These are phyloP conservation scores for Phoma sp. DNA, from an alignment of 2,329 filamentous ascomycete species.

Conservation along the genomic window DNA sequence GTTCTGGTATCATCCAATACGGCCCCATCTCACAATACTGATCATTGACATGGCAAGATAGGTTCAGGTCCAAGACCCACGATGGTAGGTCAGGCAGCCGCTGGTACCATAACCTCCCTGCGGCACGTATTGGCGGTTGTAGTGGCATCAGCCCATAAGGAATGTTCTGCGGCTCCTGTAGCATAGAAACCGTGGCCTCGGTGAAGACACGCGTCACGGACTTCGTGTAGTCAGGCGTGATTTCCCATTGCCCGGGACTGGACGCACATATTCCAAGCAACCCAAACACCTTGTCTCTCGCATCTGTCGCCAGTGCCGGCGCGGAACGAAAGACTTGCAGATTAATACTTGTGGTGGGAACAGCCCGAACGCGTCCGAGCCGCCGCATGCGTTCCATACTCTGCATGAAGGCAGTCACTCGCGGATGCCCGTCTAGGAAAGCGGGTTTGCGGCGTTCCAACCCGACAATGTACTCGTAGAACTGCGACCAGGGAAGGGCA, in stretches of 20 bases:
- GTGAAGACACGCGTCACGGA: conserved; percentile 6
- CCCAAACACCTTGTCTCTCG: conserved; percentile 22
- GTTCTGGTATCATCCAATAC: background rate
- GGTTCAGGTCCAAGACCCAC: conserved; percentile 5
- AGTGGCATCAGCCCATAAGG: background rate
- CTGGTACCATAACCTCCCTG: background rate
- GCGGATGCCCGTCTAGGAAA: background rate
- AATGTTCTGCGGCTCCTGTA: background rate
- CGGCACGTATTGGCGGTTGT: background rate
- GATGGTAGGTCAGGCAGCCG: background rate
- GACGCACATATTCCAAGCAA: conserved; percentile 18
- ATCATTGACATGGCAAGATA: background rate
- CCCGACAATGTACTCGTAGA: background rate
- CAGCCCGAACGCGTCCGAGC: background rate
- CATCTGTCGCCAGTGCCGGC: conserved; percentile 13
- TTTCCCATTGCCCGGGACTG: background rate
- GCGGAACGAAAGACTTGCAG: background rate
- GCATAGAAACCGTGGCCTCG: conserved; percentile 9
- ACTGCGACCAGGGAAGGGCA: background rate
- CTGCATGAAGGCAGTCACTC: background rate
- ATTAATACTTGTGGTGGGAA: background rate
- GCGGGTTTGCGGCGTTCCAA: background rate
- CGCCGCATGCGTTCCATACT: background rate
- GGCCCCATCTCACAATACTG: background rate
- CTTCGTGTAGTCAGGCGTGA: conserved; percentile 19